Base-by-base conservation (phyloP, 306 rosid species). In the Prunus mira region DNA sequence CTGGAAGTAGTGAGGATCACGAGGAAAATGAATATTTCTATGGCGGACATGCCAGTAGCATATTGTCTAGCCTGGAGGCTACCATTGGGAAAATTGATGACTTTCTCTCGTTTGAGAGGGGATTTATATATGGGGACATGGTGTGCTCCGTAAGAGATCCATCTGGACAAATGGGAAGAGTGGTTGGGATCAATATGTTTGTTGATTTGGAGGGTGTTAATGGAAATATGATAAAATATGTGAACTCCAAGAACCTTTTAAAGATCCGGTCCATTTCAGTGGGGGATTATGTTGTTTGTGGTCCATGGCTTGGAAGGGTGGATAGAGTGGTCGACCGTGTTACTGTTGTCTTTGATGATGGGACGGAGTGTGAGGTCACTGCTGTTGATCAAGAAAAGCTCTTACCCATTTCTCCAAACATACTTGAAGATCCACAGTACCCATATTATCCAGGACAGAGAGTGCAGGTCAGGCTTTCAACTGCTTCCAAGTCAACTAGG, bases 361-460 rank as follows among this genome's bases (percentile, higher is more conserved):
- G 99, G 77, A 49, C 93, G 14, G 89, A 81, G 82, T 80, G 82
- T 81, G 89, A 82, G 76, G 82, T 92, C 79, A 82, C 73, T 74
- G 83, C 88, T 46, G 82, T 80, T 71, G 93, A 89, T 78, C 89
- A 77, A 69, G 96, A 87, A 41, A 91, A 82, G 84, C 82, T 92
- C 76, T 63, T 82, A 54, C 96, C 99, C 4, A 17, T 88, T 72
- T 84, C 87, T 78, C 86, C 80, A 57, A 84, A 86, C 84, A 73
- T 84, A 64, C 91, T 96, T 66, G 97, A 96, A 74, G 99, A 96
- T 80, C 81, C 84, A 9, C 97, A 91, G 84, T 96, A 82, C 81
- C 96, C 97, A 52, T 92, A 88, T 69, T 96, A 91, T 84, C 99
- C 98, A 41, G 99, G 99, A 65, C 99, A 87, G 82, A 96, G 97